Evolutionary conservation across 257 asterid species (phyloP).

Genomic region (Rauvolfia tetraphylla): DNA sequence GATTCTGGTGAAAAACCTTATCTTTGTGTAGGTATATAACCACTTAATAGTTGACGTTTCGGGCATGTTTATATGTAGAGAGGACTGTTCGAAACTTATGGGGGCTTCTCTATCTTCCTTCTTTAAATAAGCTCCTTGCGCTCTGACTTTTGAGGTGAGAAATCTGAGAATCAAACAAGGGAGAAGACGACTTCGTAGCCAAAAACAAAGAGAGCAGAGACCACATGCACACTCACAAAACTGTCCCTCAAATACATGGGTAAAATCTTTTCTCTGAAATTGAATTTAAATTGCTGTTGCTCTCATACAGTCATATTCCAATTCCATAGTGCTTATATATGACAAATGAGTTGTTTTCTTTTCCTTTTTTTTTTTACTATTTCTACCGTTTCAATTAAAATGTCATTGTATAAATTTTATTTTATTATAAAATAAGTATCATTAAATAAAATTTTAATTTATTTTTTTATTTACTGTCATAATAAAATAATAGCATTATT

Average conservation of each 20-base stretch:
- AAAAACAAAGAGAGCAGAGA: slow-evolving; percentile 44
- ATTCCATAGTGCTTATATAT: background rate
- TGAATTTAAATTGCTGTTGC: slow-evolving; percentile 1
- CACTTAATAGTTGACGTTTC: slow-evolving; percentile 32
- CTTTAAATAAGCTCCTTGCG: slow-evolving; percentile 12
- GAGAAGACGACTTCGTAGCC: slow-evolving; percentile 47
- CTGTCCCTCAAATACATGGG: slow-evolving; percentile 26
- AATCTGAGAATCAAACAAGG: slow-evolving; percentile 36
- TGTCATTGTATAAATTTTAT: too few relatives aligned
- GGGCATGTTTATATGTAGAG: slow-evolving; percentile 18
- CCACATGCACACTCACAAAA: slow-evolving; percentile 49
- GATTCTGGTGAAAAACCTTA: slow-evolving; percentile 35
- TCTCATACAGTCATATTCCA: background rate
- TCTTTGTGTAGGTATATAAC: slow-evolving; percentile 29
- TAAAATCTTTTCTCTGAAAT: background rate
- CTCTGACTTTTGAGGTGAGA: slow-evolving; percentile 39
- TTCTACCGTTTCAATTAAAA: too few relatives aligned
- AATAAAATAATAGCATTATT: background rate
- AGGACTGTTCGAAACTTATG: slow-evolving; percentile 20
- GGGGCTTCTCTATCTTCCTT: slow-evolving; percentile 16
- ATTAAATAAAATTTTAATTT: too few relatives aligned
- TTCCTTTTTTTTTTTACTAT: too few relatives aligned
- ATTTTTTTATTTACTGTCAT: too few relatives aligned
- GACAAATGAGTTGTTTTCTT: background rate
- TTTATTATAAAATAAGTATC: too few relatives aligned